Evolutionary conservation across 257 asterid genomes (phyloP).

Genomic region (Schizonepeta tenuifolia): DNA sequence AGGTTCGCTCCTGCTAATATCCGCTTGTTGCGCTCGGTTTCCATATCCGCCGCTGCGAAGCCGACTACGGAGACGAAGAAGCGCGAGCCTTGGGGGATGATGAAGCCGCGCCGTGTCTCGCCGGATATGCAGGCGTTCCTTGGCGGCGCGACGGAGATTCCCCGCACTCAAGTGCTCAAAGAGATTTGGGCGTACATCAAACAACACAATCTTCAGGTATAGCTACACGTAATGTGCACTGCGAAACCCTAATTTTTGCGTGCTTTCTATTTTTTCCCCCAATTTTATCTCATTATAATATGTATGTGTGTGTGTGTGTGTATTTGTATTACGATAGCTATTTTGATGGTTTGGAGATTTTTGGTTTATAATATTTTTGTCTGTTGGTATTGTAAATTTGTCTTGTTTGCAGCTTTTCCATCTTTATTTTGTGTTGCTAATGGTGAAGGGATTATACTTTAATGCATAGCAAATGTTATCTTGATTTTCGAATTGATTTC

Average conservation of each 20-base stretch:
- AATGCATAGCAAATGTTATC: slow-evolving; percentile 1
- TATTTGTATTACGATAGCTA: not conserved
- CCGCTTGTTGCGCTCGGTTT: slow-evolving; percentile 43
- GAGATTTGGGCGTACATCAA: slow-evolving; percentile 88
- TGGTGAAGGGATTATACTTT: not conserved
- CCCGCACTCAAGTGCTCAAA: slow-evolving; percentile 76
- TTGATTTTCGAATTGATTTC: not conserved
- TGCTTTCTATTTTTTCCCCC: not conserved
- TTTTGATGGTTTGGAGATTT: not conserved
- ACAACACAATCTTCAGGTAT: slow-evolving; percentile 78
- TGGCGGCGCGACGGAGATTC: slow-evolving; percentile 79
- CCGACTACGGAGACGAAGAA: slow-evolving; percentile 68
- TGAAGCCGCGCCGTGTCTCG: slow-evolving; percentile 83
- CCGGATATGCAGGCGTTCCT: slow-evolving; percentile 89
- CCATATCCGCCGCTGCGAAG: slow-evolving; percentile 57
- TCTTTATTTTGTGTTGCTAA: not conserved
- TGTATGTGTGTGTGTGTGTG: not conserved
- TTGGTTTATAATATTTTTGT: not conserved
- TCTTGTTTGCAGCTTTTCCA: not conserved
- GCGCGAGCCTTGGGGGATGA: slow-evolving; percentile 77
- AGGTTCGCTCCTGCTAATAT: slow-evolving; percentile 36
- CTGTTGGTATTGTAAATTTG: too few species aligned
- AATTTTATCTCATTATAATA: not conserved
- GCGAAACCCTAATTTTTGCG: slow-evolving; percentile 18
- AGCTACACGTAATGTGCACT: not conserved